Percentiles rank a stretch among this genome's conserved stretches.
Evolutionary conservation across 192 early-diverging fungal genomes (phyloP).

Genomic region (Cetraspora pellucida): DNA sequence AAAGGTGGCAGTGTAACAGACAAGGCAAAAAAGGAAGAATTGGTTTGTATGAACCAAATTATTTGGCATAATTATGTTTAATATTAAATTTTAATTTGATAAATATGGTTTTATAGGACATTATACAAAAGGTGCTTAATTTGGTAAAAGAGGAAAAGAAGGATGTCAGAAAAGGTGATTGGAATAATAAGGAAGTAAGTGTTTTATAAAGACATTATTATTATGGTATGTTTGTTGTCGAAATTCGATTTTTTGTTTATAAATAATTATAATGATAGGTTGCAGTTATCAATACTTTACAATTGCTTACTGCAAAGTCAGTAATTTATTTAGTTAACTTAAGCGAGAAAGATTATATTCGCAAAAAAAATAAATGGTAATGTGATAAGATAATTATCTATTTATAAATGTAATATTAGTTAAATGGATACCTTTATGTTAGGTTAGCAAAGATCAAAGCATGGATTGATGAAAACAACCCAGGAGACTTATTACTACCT

Average conservation of each 20-base stretch:
- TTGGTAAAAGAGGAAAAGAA: constrained; percentile 76
- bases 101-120: constrained; percentile 37
- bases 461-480: constrained; percentile 92
- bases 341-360: constrained; percentile 82
- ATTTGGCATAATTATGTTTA: background rate
- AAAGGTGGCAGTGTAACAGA: constrained; percentile 79
- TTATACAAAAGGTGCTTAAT: constrained; percentile 74
- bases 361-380: constrained; percentile 93
- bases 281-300: constrained; percentile 84
- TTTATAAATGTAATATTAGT: background rate
- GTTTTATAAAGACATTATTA: background rate
- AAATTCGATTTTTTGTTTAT: background rate
- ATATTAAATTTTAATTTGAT: no score
- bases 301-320: constrained; percentile 93
- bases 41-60: constrained; percentile 31
- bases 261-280: constrained; percentile 31
- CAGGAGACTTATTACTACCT: constrained; percentile 88
- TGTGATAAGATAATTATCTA: background rate
- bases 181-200: constrained; percentile 86
- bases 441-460: constrained; percentile 82
- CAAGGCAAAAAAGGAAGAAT: constrained; percentile 91
- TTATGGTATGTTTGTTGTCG: background rate
- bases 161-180: constrained; percentile 86
- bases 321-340: constrained; percentile 95
- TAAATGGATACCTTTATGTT: background rate